A percentile compares a stretch with the other conserved stretches of the same genome.
These are phyloP conservation scores for Salix koriyanagi DNA, from an alignment of 345 rosid species.

Conservation along the genomic window DNA sequence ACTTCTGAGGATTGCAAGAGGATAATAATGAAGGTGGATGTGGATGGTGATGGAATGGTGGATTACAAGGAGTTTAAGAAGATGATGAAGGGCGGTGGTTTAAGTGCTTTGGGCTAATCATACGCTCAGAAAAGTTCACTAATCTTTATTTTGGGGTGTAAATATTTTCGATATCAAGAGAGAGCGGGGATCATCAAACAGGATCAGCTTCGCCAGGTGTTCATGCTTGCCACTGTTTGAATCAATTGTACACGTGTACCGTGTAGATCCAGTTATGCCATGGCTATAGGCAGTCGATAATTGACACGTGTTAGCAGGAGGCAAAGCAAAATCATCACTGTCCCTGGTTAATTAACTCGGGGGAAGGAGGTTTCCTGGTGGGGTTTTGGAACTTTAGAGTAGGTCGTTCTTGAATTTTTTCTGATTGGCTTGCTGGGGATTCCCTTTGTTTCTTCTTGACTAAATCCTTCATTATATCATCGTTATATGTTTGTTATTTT, in stretches of 20 bases:
- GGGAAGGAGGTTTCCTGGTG: background rate
- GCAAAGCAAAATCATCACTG: background rate
- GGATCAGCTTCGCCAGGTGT: background rate
- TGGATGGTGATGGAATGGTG: constrained; percentile 87
- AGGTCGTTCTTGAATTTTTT: background rate
- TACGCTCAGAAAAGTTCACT: background rate
- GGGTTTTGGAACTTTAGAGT: background rate
- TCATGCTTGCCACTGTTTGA: background rate
- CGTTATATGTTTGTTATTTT: background rate
- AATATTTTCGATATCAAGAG: background rate
- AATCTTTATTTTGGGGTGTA: background rate
- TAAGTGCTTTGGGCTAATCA: constrained; percentile 12
- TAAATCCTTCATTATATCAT: background rate
- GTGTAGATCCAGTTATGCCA: background rate
- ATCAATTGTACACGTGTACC: background rate
- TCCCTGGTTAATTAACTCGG: background rate
- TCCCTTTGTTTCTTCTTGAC: background rate
- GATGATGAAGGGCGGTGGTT: constrained; percentile 43
- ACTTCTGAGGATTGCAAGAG: constrained; percentile 62
- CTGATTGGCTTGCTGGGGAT: background rate
- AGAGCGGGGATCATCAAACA: background rate
- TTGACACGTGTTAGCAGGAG: background rate
- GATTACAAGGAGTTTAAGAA: constrained; percentile 38
- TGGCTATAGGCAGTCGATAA: background rate
- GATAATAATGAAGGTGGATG: constrained; percentile 80